Evolutionary conservation across 2,329 filamentous ascomycete species (phyloP).

Genomic region (Diaporthe caulivora): DNA sequence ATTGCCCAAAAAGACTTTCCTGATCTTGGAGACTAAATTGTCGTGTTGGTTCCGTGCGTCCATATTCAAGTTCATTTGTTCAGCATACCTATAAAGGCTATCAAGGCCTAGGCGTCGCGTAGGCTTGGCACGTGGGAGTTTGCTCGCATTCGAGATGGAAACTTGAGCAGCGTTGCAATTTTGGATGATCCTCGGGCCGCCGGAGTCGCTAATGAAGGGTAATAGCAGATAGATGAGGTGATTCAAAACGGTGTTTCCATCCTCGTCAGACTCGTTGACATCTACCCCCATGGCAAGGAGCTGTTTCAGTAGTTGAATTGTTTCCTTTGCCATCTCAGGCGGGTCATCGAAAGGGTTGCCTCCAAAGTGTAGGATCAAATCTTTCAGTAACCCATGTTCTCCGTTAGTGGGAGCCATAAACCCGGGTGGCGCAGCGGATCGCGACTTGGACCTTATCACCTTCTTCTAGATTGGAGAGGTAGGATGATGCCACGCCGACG

Average conservation of each 20-base stretch:
- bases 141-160: not conserved
- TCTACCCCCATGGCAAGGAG: not conserved
- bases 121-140: too few species aligned
- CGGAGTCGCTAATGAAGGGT: not conserved
- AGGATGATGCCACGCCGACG: slow-evolving; percentile 72
- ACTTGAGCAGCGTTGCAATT: not conserved
- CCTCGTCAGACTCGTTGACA: not conserved
- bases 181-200: not conserved
- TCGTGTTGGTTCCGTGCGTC: not conserved
- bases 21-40: too few species aligned
- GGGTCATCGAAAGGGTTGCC: not conserved
- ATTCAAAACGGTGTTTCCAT: not conserved
- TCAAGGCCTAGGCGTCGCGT: too few species aligned
- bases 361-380: not conserved
- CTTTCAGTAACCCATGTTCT: slow-evolving; percentile 48
- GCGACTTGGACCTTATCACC: slow-evolving; percentile 64
- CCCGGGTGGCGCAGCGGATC: slow-evolving; percentile 55
- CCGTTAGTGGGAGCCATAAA: slow-evolving; percentile 63
- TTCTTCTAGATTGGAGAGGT: slow-evolving; percentile 63
- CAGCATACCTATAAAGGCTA: too few species aligned
- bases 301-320: not conserved
- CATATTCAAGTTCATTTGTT: too few species aligned
- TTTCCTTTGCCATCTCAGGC: not conserved
- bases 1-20: not conserved
- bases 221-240: not conserved